These are phyloP conservation scores for Sordariomycetes sp. DNA, from an alignment of 2,329 filamentous ascomycete genomes.

Conservation along the genomic window DNA sequence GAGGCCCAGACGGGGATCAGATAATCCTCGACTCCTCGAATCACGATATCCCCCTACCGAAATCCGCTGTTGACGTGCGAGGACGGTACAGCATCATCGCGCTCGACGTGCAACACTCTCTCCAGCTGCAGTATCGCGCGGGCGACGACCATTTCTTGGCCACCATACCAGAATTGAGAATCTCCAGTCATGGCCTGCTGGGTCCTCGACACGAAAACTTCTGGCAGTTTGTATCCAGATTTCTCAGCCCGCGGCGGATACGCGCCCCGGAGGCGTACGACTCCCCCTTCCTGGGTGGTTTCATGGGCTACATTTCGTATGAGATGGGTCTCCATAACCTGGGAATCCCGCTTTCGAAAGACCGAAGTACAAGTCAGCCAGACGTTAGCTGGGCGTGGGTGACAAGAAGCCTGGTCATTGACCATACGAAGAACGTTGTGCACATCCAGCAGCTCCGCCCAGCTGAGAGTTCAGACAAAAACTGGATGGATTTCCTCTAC, in stretches of 20 bases:
- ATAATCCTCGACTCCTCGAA: constrained; percentile 50
- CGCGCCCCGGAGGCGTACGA: constrained; percentile 8
- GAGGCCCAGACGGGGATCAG: constrained; percentile 25
- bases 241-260: constrained; percentile 21
- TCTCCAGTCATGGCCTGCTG: constrained; percentile 17
- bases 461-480: neutral
- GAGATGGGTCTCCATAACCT: constrained; percentile 64
- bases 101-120: constrained; percentile 45
- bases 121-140: constrained; percentile 46
- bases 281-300: constrained; percentile 64
- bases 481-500: neutral
- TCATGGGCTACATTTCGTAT: constrained; percentile 78
- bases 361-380: constrained; percentile 34
- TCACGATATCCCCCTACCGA: constrained; percentile 24
- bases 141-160: constrained; percentile 28
- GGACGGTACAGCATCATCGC: constrained; percentile 68
- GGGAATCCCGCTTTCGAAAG: constrained; percentile 25
- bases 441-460: constrained; percentile 57
- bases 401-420: constrained; percentile 65
- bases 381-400: constrained; percentile 72
- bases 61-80: constrained; percentile 29
- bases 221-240: constrained; percentile 40
- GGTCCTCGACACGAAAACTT: constrained; percentile 19
- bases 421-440: constrained; percentile 51
- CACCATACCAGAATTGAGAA: neutral